Base-by-base conservation (phyloP, 2,329 filamentous ascomycete species). In the Keithomyces neogunnii region DNA sequence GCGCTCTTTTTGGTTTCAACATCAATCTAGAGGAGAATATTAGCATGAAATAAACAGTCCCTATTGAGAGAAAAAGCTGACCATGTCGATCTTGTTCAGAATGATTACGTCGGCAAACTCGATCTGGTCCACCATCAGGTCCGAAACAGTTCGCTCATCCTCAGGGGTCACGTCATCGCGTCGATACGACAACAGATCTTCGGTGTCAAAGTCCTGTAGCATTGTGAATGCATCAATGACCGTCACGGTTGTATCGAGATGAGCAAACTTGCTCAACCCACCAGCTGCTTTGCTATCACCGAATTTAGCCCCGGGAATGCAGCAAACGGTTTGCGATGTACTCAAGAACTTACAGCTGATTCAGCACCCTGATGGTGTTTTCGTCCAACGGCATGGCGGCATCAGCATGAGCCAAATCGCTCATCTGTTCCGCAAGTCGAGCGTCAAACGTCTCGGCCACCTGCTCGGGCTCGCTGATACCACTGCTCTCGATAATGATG, bases 51-150 rank as follows among this genome's bases (percentile, higher is more conserved):
- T 19, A 19, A 19, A 35, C 33, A 35, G 33, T 44, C 3, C 26
- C 6, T 6, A 2, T n/a, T 10, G 26, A 26, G 11, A 6, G 8
- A 5, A 19, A 19, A 19, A 11, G 19, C 61, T 26, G 11, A 86
- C 80, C 53, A 81, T 78, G 54, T 88, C 84, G 5, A 78, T 71
- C 64, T 89, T 89, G 67, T 89, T 89, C 26, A 88, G 67, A 3
- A 88, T 74, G 11, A 89, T 75, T 5, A 88, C 84, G 56, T 89
- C 84, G 0, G 85, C 84, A 58, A 89, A 89, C 65, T 89, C 86
- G 53, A 89, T 86, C 60, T 89, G 85, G 57, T 89, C 85, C 0
- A 87, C 84, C 76, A 88, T 86, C 0, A 89, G 73, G 57, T 89
- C 85, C 0, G 84, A 87, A 2, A 89, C 85, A 0, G 84, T 88